Evolutionary conservation across 2,329 filamentous ascomycete genomes (phyloP).

Genomic region (Hypoxylon rubiginosum): DNA sequence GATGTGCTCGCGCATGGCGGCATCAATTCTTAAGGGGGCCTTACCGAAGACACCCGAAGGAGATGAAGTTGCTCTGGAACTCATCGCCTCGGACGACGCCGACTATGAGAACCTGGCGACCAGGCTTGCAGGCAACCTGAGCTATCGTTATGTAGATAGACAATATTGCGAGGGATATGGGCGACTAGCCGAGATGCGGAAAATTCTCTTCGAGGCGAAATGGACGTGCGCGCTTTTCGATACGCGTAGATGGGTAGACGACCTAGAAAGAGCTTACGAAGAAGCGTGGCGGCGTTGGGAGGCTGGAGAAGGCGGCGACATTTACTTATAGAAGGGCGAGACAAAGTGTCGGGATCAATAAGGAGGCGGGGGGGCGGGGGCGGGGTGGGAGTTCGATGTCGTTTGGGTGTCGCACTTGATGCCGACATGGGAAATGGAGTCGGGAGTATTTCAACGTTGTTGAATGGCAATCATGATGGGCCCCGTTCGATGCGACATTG

Average conservation of each 20-base stretch:
- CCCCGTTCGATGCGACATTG: slow-evolving; percentile 11
- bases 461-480: not conserved
- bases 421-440: slow-evolving; percentile 13
- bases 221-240: slow-evolving; percentile 93
- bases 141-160: slow-evolving; percentile 64
- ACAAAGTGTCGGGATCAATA: slow-evolving; percentile 4
- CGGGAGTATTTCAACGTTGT: slow-evolving; percentile 5
- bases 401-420: slow-evolving; percentile 6
- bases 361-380: too few species aligned
- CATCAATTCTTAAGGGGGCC: slow-evolving; percentile 91
- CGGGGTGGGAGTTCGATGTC: not conserved
- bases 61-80: slow-evolving; percentile 74
- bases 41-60: slow-evolving; percentile 81
- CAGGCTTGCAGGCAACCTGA: slow-evolving; percentile 72
- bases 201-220: slow-evolving; percentile 83
- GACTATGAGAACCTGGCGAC: slow-evolving; percentile 87
- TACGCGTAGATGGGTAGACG: slow-evolving; percentile 89
- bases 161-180: slow-evolving; percentile 71
- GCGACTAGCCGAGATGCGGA: slow-evolving; percentile 82
- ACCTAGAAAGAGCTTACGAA: slow-evolving; percentile 90
- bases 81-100: slow-evolving; percentile 82
- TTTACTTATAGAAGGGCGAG: slow-evolving; percentile 72
- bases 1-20: slow-evolving; percentile 99
- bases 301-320: slow-evolving; percentile 87
- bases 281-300: slow-evolving; percentile 93